These are phyloP conservation scores for Penicillium argentinense DNA, from an alignment of 495 filamentous ascomycete genomes.

Conservation along the genomic window DNA sequence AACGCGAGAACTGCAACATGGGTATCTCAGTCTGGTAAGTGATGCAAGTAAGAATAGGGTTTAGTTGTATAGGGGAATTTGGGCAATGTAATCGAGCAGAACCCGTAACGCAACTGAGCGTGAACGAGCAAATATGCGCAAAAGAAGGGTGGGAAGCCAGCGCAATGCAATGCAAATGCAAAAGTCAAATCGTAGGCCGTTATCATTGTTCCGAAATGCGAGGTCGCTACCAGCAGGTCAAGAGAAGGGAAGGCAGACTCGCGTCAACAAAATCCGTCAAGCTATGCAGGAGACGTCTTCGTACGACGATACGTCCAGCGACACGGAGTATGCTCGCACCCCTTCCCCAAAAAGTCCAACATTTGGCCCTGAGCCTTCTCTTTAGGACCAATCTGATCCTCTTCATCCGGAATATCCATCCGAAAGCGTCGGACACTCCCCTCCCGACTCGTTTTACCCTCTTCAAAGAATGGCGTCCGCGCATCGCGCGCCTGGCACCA, in stretches of 20 bases:
- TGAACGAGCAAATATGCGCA: no score
- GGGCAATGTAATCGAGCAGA: no score
- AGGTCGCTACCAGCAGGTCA: no score
- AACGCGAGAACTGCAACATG: no score
- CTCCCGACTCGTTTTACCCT: constrained; percentile 40
- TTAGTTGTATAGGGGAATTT: no score
- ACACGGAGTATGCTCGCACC: constrained; percentile 1
- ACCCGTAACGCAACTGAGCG: no score
- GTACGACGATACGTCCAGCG: constrained; percentile 22
- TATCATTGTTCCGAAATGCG: no score
- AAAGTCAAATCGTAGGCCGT: no score
- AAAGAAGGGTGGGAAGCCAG: no score
- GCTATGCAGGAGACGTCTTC: constrained; percentile 9
- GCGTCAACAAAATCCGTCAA: neutral
- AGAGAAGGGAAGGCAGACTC: neutral
- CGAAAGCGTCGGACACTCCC: constrained; percentile 50
- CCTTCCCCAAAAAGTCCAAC: constrained; percentile 5
- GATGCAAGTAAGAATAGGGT: no score
- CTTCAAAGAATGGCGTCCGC: constrained; percentile 43
- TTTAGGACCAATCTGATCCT: constrained; percentile 4
- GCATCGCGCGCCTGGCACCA: constrained; percentile 37
- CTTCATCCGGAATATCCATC: constrained; percentile 46
- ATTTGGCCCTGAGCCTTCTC: constrained; percentile 8
- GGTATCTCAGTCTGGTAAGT: no score
- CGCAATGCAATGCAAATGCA: constrained; percentile 5